These are phyloP conservation scores for Pichia cactophila DNA, from an alignment of 1,139 yeast species.

Conservation along the genomic window DNA sequence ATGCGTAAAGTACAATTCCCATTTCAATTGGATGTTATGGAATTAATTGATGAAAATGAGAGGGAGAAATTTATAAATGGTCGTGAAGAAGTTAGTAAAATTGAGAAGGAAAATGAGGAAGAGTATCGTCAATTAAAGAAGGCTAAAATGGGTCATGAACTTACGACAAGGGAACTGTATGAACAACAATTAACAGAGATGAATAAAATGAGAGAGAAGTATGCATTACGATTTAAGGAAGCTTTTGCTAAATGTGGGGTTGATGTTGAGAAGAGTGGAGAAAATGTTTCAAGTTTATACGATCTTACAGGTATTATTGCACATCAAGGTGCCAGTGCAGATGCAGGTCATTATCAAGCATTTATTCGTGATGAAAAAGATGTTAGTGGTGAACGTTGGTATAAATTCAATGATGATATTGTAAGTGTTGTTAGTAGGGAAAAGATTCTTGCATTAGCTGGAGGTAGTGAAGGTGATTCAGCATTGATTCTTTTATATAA, in stretches of 20 bases:
- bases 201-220: slow-evolving; percentile 38
- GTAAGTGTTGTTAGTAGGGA: slow-evolving; percentile 73
- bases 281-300: slow-evolving; percentile 83
- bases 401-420: slow-evolving; percentile 89
- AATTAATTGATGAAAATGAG: slow-evolving; percentile 71
- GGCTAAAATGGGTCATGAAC: slow-evolving; percentile 33
- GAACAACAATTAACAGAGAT: slow-evolving; percentile 44
- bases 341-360: slow-evolving; percentile 94
- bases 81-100: slow-evolving; percentile 70
- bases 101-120: slow-evolving; percentile 71
- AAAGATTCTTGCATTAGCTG: slow-evolving; percentile 77
- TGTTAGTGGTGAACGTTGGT: slow-evolving; percentile 70
- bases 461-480: slow-evolving; percentile 97
- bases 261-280: slow-evolving; percentile 34
- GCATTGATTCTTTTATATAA: slow-evolving; percentile 84
- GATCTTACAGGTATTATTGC: slow-evolving; percentile 79
- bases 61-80: slow-evolving; percentile 57
- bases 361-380: slow-evolving; percentile 69
- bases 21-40: slow-evolving; percentile 81
- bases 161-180: slow-evolving; percentile 32
- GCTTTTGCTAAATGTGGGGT: slow-evolving; percentile 38
- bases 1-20: slow-evolving; percentile 93
- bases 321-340: slow-evolving; percentile 93
- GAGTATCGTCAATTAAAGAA: slow-evolving; percentile 72
- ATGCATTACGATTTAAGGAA: slow-evolving; percentile 38